Evolutionary conservation across 306 rosid genomes (phyloP), one percentile per base, ranked within the genome.

Genomic region (Elaeagnus macrophylla): DNA sequence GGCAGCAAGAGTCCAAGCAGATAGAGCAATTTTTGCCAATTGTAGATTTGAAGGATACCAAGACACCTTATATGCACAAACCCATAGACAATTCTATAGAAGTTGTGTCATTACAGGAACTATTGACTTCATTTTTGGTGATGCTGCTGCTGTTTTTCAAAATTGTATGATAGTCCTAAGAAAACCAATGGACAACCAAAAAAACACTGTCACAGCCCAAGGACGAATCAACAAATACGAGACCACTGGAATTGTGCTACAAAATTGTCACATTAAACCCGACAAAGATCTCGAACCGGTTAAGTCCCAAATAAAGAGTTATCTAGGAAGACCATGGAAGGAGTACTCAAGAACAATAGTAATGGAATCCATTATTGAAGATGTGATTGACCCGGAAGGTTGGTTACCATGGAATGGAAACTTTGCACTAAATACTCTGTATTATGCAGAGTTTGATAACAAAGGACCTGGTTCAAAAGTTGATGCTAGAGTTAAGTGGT

Each of bases 31-130:
- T 7, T 84, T 91, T 35, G 67, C 78, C 12, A 91, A 87, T 72
- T 84, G 99, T 38, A 88, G 96, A 2, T 91, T 91, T 25, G 95
- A 91, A 39, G 99, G 93, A 1, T 91, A 78, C 85, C 96, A 91
- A 59, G 85, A 82, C 75, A 87, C 99, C 0, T 64, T 91, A 17
- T 91, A 84, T 53, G 73, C 48, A 1, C 89, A 80, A 50, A 53
- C 96, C 1, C 96, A 91, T 56, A 78, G 96, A 7, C 99, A 91
- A 9, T 84, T 78, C 74, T 91, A 80, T 63, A 56, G 88, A 10
- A 82, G 94, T 57, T 84, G 94, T 14, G 80, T 87, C 7, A 19
- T 91, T 15, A 2, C 89, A 0, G 96, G 99, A 44, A 91, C 99
- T 0, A 51, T 84, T 0, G 99, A 87, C 46, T 82, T 91, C 82